These are phyloP conservation scores for Linum tenue DNA, from an alignment of 345 rosid genomes.

Conservation along the genomic window DNA sequence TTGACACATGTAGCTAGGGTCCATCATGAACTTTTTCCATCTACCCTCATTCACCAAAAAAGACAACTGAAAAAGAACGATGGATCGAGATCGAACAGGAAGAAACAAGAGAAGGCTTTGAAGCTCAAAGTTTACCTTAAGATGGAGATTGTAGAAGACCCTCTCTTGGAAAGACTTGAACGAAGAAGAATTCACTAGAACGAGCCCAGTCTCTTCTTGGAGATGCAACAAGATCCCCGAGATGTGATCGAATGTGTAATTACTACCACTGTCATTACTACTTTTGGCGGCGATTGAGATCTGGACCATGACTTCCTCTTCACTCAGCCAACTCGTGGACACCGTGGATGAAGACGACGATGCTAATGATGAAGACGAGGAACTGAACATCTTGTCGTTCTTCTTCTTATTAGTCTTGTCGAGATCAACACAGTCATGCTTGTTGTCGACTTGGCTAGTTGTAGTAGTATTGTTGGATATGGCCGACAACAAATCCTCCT, in stretches of 20 bases:
- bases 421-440: background rate
- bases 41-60: no score
- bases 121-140: conserved; percentile 32
- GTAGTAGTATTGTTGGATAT: conserved; percentile 8
- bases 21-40: no score
- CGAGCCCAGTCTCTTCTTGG: conserved; percentile 38
- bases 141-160: conserved; percentile 42
- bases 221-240: conserved; percentile 37
- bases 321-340: conserved; percentile 31
- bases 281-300: conserved; percentile 17
- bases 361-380: background rate
- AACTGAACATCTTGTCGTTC: background rate
- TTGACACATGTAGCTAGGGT: no score
- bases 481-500: conserved; percentile 36
- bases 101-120: no score
- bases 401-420: background rate
- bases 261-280: background rate
- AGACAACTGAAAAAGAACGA: no score
- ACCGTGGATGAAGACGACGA: conserved; percentile 9
- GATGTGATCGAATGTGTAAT: conserved; percentile 9
- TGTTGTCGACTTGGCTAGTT: conserved; percentile 8
- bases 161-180: conserved; percentile 41
- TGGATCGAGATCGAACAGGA: no score
- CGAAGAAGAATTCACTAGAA: conserved; percentile 41
- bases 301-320: conserved; percentile 42